Base-by-base conservation (phyloP, 352 stramenopile genomes). In the Phytopythium sindhum region DNA sequence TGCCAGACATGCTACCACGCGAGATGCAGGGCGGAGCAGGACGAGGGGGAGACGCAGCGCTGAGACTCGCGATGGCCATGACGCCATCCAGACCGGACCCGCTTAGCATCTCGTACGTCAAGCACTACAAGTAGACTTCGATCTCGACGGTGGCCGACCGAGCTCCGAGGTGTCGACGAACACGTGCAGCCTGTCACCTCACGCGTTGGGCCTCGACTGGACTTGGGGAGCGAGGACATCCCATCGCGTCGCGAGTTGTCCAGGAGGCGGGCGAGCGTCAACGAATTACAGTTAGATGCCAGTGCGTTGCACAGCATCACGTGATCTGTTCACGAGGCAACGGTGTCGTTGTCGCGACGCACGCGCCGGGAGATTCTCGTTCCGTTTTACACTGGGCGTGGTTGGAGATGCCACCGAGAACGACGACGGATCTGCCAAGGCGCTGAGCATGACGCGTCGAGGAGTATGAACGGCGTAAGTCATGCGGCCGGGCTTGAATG, bases 91-190 rank as follows among this genome's bases (percentile, higher is more conserved):
- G 33, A 31, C 35, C 35, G 7, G 54, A 60, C n/a, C 54, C 39
- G 35, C 35, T 60, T 23, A 60, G 54, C 33, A 60, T 60, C 23
- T 60, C 54, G 54, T 60, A 60, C 54, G 39, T 60, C 54, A 60
- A 50, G 33, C 54, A 60, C n/a, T 60, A 37, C 54, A 60, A 60
- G 54, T 60, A 57, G 50, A n/a, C 24, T 5, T 2, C 17, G 10
- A 7, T 14, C 14, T 12, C 31, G 0, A 2, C 50, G 26, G 7
- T 19, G n/a, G 50, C 12, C 26, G 42, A 50, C 42, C 0, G 42
- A 50, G 1, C 21, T 26, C 42, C 6, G 8, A 26, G 42, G 10
- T 23, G 42, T 24, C n/a, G 42, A 52, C 45, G 45, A 52, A 17
- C 45, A 52, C 45, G 23, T 12, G 15, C 45, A 17, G n/a, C 5